Evolutionary conservation across 2,329 filamentous ascomycete species (phyloP).

Genomic region (Colletotrichum tofieldiae): DNA sequence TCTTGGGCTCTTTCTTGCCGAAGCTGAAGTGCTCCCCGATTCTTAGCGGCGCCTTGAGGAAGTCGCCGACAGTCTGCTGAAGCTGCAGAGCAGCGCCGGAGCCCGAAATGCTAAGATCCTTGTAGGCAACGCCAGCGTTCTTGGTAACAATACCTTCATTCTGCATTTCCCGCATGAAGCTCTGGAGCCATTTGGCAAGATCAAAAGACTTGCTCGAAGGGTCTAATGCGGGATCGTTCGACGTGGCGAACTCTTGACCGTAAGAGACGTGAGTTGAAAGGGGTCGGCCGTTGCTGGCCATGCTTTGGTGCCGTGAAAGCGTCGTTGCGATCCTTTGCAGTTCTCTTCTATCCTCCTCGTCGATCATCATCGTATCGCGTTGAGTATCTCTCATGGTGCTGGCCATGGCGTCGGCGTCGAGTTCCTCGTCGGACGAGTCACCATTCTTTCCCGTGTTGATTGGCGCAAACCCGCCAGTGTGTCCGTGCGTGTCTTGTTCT

Average conservation of each 20-base stretch:
- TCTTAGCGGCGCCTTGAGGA: conserved; percentile 71
- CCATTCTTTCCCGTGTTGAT: conserved; percentile 31
- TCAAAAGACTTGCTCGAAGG: conserved; percentile 59
- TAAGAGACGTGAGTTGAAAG: conserved; percentile 31
- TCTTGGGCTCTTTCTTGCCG: conserved; percentile 63
- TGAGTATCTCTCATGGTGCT: conserved; percentile 29
- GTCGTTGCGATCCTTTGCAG: conserved; percentile 58
- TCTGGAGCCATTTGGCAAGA: conserved; percentile 58
- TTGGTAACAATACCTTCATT: conserved; percentile 69
- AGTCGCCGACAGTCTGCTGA: conserved; percentile 76
- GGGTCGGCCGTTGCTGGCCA: conserved; percentile 44
- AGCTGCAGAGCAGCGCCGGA: conserved; percentile 78
- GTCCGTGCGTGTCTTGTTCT: conserved; percentile 7
- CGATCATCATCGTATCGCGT: conserved; percentile 46
- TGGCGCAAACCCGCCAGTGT: conserved; percentile 25
- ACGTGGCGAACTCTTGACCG: conserved; percentile 19
- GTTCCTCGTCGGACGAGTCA: conserved; percentile 20
- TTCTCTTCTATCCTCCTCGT: conserved; percentile 54
- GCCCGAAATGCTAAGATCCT: conserved; percentile 77
- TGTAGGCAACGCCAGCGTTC: conserved; percentile 74
- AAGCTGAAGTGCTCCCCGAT: conserved; percentile 69
- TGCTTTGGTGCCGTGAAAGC: conserved; percentile 55
- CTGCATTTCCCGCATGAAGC: conserved; percentile 61
- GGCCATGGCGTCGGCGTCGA: conserved; percentile 6
- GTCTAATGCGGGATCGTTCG: conserved; percentile 54